Base-by-base conservation (phyloP, 2,329 filamentous ascomycete genomes). In the Pyricularia sp. region DNA sequence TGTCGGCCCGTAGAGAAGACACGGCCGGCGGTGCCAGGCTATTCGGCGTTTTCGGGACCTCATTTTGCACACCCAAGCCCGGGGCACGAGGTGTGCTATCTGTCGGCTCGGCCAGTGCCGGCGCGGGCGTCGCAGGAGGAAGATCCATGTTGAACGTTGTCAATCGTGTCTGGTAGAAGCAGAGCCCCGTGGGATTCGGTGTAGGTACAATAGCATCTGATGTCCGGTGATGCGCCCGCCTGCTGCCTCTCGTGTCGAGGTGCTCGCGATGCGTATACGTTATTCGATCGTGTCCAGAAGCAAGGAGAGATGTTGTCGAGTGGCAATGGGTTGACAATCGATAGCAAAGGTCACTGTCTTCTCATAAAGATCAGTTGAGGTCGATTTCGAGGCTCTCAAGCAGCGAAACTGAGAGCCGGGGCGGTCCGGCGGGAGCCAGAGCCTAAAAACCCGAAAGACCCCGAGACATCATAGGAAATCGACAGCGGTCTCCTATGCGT, bases 181-280 rank as follows among this genome's bases (percentile, higher is more conserved):
- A 25, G 42, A 67, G 67, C 31, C 28, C 58, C 59, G 31, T n/a
- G 14, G 33, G 20, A 64, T 12, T 20, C 25, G 59, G n/a, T 36
- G 12, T 50, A 50, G 33, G 65, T 36, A n/a, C 10, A 65, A 91
- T 82, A 58, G 86, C 81, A 67, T 87, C 81, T 0, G 81, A 82
- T 50, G 90, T 83, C 73, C 84, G 80, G 73, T 84, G 84, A 75
- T 90, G 90, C 86, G 0, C 84, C 83, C 30, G 64, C 30, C 33
- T 65, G 64, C 30, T 42, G 64, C 33, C 33, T 65, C 64, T 42
- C 33, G 20, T 25, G 31, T 65, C 14, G 30, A 50, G 64, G 33
- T 65, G 64, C 64, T 33, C 33, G 59, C 25, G 59, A 63, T 63
- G 59, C 64, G 28, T 65, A 12, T 65, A 20, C 26, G 64, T 30